Conservation (phyloP, 1,284 basidiomycete genomes). For the Apiotrichum sp. region DNA sequence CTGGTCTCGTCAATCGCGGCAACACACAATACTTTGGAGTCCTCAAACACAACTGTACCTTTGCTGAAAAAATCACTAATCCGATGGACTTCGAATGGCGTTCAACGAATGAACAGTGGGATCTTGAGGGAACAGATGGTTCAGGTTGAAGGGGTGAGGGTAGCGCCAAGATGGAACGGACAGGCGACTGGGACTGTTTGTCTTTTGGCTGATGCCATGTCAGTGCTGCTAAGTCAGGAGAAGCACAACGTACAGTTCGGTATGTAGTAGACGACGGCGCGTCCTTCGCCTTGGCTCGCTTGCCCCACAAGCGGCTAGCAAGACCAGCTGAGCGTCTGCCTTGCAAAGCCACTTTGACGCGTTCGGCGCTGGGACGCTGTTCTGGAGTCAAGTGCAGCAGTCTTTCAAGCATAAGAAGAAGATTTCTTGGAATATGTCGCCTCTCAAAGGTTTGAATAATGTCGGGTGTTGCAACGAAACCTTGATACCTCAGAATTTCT, state of each 20-base stretch:
- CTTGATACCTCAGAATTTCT: constrained; percentile 68
- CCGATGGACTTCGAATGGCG: background rate
- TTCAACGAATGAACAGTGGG: background rate
- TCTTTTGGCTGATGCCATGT: constrained; percentile 9
- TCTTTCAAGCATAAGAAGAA: constrained; percentile 64
- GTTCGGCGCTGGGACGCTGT: constrained; percentile 63
- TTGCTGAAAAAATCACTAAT: constrained; percentile 11
- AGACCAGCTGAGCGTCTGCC: background rate
- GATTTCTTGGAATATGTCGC: constrained; percentile 61
- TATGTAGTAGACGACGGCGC: background rate
- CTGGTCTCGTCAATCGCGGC: background rate
- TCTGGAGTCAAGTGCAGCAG: constrained; percentile 60
- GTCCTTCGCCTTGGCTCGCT: background rate
- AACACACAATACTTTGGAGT: no score
- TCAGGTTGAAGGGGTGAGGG: constrained; percentile 8
- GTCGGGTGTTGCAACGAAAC: constrained; percentile 60
- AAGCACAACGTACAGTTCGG: background rate
- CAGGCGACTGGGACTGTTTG: constrained; percentile 4
- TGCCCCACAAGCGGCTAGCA: background rate
- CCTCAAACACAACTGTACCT: constrained; percentile 8
- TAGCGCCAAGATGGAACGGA: constrained; percentile 17
- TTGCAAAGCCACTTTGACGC: constrained; percentile 49
- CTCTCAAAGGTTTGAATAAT: constrained; percentile 57
- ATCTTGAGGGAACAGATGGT: background rate
- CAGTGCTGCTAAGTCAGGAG: no score